A percentile compares a stretch with the other conserved stretches of the same genome.
Conservation (phyloP, 2,329 filamentous ascomycete species). For the Xylariaceae sp. region DNA sequence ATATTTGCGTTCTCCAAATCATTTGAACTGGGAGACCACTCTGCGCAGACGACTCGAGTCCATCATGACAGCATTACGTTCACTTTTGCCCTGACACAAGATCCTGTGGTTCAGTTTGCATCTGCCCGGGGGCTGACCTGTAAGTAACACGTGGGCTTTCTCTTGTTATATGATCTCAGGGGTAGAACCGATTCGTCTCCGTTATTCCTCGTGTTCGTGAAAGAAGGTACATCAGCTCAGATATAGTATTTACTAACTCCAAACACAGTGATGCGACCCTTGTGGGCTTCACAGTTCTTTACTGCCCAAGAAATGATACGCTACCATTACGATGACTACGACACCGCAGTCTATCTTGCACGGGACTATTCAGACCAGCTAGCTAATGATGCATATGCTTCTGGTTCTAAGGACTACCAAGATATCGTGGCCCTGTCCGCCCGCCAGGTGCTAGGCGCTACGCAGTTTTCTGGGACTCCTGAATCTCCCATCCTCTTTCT, state of each 20-base stretch:
- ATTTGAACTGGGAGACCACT: constrained; percentile 45
- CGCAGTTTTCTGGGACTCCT: constrained; percentile 67
- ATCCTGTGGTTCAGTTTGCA: constrained; percentile 75
- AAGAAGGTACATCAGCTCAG: neutral
- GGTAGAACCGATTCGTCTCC: neutral
- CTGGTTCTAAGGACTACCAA: constrained; percentile 68
- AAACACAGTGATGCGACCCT: constrained; percentile 57
- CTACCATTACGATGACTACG: constrained; percentile 73
- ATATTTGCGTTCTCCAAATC: constrained; percentile 73
- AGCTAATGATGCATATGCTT: constrained; percentile 64
- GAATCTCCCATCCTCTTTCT: constrained; percentile 70
- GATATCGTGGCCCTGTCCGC: constrained; percentile 74
- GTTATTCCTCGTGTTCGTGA: neutral
- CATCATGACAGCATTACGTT: constrained; percentile 59
- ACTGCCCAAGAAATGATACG: constrained; percentile 58
- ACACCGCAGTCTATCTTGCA: constrained; percentile 57
- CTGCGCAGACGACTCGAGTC: constrained; percentile 27
- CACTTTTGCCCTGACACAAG: constrained; percentile 70
- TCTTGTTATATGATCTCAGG: neutral
- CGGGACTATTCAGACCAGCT: constrained; percentile 69
- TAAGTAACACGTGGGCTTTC: neutral
- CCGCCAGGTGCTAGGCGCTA: constrained; percentile 74
- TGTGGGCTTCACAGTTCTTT: constrained; percentile 73
- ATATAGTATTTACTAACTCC: neutral
- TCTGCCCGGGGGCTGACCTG: constrained; percentile 66